Evolutionary conservation across 371 early-diverging fungal genomes (phyloP), one percentile per base, ranked within the genome.

Genomic region (Mortierella sp.): DNA sequence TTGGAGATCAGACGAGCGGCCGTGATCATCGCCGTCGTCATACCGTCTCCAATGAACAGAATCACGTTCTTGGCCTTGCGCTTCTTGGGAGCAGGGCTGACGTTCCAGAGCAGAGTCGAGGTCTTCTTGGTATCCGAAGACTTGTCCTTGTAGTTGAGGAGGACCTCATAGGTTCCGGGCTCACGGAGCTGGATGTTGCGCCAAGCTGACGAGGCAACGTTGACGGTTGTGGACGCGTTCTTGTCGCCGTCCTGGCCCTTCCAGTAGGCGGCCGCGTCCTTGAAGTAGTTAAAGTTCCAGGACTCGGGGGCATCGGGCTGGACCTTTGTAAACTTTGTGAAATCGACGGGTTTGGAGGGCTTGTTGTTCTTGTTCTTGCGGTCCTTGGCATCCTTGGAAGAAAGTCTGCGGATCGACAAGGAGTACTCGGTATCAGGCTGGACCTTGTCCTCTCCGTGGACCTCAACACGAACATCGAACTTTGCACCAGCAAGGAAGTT

Each of bases 11-110:
- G 85, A 78, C 91, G 85, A 55, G 91, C 90, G 68, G 92, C 92
- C 37, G 91, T 90, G 63, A 90, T 90, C 90, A 90, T 90, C 76
- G 88, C 89, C 44, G 87, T 85, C 68, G 89, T 89, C 85, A 91
- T 92, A 86, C 94, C 94, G 80, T 94, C 94, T 71, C 93, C 91
- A 70, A 94, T 92, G 81, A 94, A 93, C 53, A 93, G 69, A 52
- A 93, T 89, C 10, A 92, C 90, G 81, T 94, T 94, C 88, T 93
- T 93, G 73, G 92, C 93, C 77, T 91, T 90, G 71, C 91, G 89
- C 79, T 87, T 88, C 39, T 82, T 73, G 71, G 58, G 34, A 1
- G 87, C 89, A 41, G 90, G 71, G 67, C 85, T 73, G 68, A 89
- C 90, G 64, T 73, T 80, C 91, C 91, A 91, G 63, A 61, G 52